A percentile compares a stretch with the other conserved stretches of the same genome.
Evolutionary conservation across 1,139 yeast genomes (phyloP).

Genomic region (Nakaseomyces delphensis): DNA sequence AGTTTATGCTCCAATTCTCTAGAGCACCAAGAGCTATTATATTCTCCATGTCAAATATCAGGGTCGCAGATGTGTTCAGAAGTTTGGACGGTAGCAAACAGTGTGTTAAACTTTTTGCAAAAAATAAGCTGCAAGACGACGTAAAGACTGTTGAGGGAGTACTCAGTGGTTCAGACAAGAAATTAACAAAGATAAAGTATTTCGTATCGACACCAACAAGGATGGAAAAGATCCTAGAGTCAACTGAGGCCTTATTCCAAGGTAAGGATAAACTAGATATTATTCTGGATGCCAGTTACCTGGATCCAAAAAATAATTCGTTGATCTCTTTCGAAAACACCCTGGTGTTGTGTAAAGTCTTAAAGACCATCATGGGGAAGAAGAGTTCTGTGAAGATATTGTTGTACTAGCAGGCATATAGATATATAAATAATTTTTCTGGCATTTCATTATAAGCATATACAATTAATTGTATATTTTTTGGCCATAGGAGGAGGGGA

Average conservation of each 20-base stretch:
- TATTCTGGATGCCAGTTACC: constrained; percentile 50
- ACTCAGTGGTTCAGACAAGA: constrained; percentile 11
- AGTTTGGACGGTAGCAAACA: constrained; percentile 40
- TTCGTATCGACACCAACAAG: constrained; percentile 58
- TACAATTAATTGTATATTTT: too few species aligned
- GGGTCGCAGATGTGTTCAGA: constrained; percentile 34
- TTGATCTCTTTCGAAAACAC: constrained; percentile 26
- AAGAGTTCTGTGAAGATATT: constrained; percentile 31
- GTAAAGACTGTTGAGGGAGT: constrained; percentile 33
- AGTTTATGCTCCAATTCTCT: constrained; percentile 23
- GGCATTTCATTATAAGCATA: too few species aligned
- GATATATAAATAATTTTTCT: neutral
- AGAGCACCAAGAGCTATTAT: constrained; percentile 29
- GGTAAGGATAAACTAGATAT: constrained; percentile 47
- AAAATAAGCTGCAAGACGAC: constrained; percentile 54
- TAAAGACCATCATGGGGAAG: constrained; percentile 24
- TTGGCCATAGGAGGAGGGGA: too few species aligned
- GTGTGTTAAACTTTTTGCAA: constrained; percentile 52
- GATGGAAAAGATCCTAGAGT: constrained; percentile 41
- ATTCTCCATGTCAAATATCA: constrained; percentile 28
- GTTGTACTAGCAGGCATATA: constrained; percentile 16
- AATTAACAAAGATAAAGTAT: constrained; percentile 17
- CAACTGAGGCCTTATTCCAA: constrained; percentile 36
- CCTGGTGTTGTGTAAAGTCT: constrained; percentile 20
- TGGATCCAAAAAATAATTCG: constrained; percentile 43